Conservation (phyloP, 257 asterid species). For the Salvia rosmarinus region DNA sequence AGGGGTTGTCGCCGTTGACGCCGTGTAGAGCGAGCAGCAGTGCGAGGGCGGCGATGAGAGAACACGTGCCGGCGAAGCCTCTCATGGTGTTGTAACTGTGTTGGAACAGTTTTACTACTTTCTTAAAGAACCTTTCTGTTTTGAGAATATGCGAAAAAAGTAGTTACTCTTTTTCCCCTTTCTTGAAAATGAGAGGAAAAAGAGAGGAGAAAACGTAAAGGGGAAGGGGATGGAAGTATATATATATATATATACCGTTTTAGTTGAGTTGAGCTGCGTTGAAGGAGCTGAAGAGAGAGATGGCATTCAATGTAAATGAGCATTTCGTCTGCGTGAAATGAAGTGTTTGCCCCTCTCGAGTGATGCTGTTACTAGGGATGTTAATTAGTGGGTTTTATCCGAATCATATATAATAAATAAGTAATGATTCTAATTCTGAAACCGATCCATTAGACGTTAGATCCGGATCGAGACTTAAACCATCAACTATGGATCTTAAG, state of each 20-base stretch:
- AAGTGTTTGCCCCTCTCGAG: conserved; percentile 51
- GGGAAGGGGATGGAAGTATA: conserved; percentile 7
- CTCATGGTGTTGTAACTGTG: conserved; percentile 39
- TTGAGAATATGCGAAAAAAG: conserved; percentile 28
- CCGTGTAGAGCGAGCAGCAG: conserved; percentile 38
- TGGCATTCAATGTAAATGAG: conserved; percentile 2
- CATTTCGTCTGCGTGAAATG: conserved; percentile 22
- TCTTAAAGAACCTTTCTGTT: background rate
- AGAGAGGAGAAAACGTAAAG: background rate
- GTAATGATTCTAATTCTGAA: no score
- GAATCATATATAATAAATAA: no score
- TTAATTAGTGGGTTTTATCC: no score
- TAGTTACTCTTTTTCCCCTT: conserved; percentile 17
- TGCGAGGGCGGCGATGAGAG: conserved; percentile 35
- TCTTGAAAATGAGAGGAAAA: background rate
- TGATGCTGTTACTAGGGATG: conserved; percentile 36
- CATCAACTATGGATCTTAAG: no score
- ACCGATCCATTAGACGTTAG: no score
- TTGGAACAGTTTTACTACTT: background rate
- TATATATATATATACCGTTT: background rate
- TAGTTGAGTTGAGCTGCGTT: conserved; percentile 1
- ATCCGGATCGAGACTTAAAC: no score
- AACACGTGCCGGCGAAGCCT: conserved; percentile 39
- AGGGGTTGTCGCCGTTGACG: conserved; percentile 79
- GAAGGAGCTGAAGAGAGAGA: background rate